Evolutionary conservation across 2,329 filamentous ascomycete genomes (phyloP).

Genomic region (Aspergillus quadrilineatus): DNA sequence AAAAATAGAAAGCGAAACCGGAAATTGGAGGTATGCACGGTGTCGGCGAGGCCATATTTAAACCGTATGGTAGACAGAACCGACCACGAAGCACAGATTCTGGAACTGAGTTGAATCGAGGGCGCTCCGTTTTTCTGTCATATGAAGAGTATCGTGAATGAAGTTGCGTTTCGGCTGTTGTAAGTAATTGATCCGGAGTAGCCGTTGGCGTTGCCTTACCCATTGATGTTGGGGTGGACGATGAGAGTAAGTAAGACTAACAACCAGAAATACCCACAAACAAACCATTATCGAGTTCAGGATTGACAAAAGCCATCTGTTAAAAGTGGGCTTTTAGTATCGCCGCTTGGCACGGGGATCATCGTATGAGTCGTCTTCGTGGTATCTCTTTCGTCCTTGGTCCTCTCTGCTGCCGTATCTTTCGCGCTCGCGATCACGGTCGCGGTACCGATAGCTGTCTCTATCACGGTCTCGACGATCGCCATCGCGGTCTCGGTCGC

Average conservation of each 20-base stretch:
- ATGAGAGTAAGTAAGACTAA: conserved; percentile 28
- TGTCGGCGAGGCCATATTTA: conserved; percentile 3
- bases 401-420: conserved; percentile 53
- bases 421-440: conserved; percentile 46
- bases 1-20: conserved; percentile 17
- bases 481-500: conserved; percentile 47
- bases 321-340: conserved; percentile 46
- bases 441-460: conserved; percentile 48
- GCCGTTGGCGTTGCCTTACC: conserved; percentile 34
- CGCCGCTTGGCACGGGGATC: conserved; percentile 64
- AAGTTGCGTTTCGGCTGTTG: conserved; percentile 18
- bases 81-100: not conserved
- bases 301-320: conserved; percentile 16
- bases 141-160: not conserved
- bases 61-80: conserved; percentile 1
- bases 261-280: conserved; percentile 47
- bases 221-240: conserved; percentile 28
- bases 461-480: conserved; percentile 58
- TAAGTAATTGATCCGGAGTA: conserved; percentile 18
- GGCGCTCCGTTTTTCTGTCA: conserved; percentile 1
- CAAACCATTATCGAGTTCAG: conserved; percentile 34
- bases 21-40: conserved; percentile 12
- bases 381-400: conserved; percentile 63
- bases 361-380: conserved; percentile 77
- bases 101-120: conserved; percentile 3